phyloP scores from a whole-genome alignment of 352 stramenopile genomes.

The Phytopythium mirpurense region DNA sequence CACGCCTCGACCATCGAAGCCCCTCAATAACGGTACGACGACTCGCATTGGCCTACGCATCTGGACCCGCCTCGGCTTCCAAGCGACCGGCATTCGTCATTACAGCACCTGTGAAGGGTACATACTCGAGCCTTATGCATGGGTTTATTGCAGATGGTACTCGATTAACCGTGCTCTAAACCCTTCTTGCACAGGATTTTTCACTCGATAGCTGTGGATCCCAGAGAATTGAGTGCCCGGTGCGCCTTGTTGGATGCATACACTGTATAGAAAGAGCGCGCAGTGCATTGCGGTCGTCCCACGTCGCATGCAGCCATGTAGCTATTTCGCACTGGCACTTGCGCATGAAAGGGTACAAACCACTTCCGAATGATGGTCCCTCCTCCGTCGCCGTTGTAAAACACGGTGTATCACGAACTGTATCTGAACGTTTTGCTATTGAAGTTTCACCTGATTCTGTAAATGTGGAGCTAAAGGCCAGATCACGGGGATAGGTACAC shows the following conservation, averaged over 20 bases:
- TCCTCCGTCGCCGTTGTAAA: background rate
- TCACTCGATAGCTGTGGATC: no score
- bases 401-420: no score
- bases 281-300: background rate
- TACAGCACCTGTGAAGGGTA: background rate
- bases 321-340: background rate
- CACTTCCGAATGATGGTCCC: background rate
- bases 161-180: no score
- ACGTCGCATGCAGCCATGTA: constrained; percentile 1
- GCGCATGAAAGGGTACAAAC: background rate
- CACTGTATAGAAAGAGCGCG: background rate
- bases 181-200: background rate
- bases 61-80: no score
- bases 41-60: no score
- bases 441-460: background rate
- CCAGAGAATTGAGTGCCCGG: no score
- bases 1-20: no score
- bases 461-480: no score
- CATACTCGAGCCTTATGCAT: no score
- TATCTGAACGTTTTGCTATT: no score
- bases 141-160: no score
- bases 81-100: constrained; percentile 1
- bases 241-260: background rate
- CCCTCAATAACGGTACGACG: background rate
- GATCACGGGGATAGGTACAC: no score